A percentile compares a stretch with the other conserved stretches of the same genome.
phyloP scores from a whole-genome alignment of 305 asterid genomes.

The Fraxinus paxiana region DNA sequence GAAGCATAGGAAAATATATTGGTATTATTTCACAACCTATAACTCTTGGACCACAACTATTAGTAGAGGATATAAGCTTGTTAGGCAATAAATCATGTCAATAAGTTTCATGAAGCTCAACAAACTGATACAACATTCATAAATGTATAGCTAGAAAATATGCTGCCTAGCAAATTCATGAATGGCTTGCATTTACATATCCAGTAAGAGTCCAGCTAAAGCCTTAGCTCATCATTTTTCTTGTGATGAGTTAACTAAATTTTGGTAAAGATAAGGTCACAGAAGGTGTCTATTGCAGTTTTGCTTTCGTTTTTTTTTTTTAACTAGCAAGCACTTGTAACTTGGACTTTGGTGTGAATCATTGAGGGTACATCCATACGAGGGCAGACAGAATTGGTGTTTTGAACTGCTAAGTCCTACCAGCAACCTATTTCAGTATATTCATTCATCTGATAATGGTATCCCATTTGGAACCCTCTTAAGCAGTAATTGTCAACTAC shows the following conservation, averaged over 20 bases:
- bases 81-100: not conserved
- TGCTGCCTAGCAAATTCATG: not conserved
- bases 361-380: not conserved
- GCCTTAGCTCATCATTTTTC: not conserved
- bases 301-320: not conserved
- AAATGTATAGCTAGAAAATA: not conserved
- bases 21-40: slow-evolving; percentile 2
- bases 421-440: not conserved
- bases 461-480: not conserved
- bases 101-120: slow-evolving; percentile 11
- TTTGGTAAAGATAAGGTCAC: not conserved
- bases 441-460: not conserved
- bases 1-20: not conserved
- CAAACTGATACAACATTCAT: not conserved
- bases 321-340: not conserved
- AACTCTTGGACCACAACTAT: not conserved
- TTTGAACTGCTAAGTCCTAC: not conserved
- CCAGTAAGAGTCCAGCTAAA: not conserved
- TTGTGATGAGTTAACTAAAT: not conserved
- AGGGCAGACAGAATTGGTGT: not conserved
- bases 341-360: not conserved
- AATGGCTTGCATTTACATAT: slow-evolving; percentile 1
- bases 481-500: slow-evolving; percentile 8
- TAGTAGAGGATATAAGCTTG: not conserved
- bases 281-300: not conserved